phyloP scores from a whole-genome alignment of 2,329 filamentous ascomycete genomes.

The Calonectria pseudoreteaudii region DNA sequence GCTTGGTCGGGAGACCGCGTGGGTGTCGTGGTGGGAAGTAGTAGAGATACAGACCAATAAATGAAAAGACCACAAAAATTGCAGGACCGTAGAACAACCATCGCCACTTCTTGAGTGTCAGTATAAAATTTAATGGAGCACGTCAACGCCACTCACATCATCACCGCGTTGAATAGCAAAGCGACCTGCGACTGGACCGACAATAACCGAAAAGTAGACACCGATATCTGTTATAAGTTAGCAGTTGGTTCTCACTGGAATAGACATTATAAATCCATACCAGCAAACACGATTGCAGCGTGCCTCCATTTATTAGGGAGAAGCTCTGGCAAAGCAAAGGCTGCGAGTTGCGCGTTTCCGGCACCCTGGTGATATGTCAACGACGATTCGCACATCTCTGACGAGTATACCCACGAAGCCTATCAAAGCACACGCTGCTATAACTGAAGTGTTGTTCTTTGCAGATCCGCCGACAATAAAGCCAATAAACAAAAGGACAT shows the following conservation, averaged over 20 bases:
- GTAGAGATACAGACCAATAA: conserved; percentile 54
- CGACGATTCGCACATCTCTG: not conserved
- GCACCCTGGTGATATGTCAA: conserved; percentile 42
- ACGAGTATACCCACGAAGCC: conserved; percentile 47
- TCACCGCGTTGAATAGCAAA: conserved; percentile 52
- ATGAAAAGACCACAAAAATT: conserved; percentile 56
- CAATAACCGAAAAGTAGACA: conserved; percentile 58
- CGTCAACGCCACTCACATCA: conserved; percentile 20
- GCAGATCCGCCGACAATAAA: conserved; percentile 49
- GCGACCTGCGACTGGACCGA: conserved; percentile 58
- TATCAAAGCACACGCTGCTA: conserved; percentile 54
- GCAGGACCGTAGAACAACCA: conserved; percentile 59
- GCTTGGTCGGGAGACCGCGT: conserved; percentile 48
- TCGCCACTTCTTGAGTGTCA: conserved; percentile 46
- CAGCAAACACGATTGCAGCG: conserved; percentile 55
- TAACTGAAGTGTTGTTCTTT: conserved; percentile 52
- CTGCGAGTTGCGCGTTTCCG: conserved; percentile 57
- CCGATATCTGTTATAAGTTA: conserved; percentile 44
- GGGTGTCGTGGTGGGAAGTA: conserved; percentile 49
- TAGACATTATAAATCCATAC: not conserved
- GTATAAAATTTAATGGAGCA: not conserved
- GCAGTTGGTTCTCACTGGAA: accelerated
- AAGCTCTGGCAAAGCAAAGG: conserved; percentile 59
- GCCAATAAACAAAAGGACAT: conserved; percentile 25
- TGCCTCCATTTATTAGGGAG: conserved; percentile 62